A percentile compares a stretch with the other conserved stretches of the same genome.
These are phyloP conservation scores for Stentor roeselii DNA, from an alignment of 73 alveolate genomes.

Conservation along the genomic window DNA sequence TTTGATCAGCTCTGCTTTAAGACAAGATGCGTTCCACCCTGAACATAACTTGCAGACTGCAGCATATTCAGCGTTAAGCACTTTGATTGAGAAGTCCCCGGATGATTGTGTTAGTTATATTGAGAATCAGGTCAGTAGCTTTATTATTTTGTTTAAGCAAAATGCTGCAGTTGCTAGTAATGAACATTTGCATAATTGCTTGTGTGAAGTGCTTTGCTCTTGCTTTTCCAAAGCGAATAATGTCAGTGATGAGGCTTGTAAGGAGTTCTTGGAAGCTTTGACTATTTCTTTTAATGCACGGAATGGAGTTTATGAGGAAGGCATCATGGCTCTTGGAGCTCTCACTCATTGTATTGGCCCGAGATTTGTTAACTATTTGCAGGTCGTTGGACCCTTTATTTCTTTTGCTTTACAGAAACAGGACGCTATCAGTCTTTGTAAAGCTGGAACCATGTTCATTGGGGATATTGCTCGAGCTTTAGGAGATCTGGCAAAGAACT, in stretches of 20 bases:
- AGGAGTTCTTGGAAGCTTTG: not conserved
- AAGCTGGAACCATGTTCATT: conserved; percentile 10
- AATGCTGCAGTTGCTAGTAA: not conserved
- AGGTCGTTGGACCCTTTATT: conserved; percentile 18
- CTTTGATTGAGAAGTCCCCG: conserved; percentile 4
- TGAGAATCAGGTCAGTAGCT: not conserved
- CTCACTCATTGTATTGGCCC: not conserved
- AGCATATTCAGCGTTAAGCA: conserved; percentile 8
- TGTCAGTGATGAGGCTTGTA: not conserved
- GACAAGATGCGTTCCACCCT: not conserved
- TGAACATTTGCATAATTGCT: not conserved
- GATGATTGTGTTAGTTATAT: not conserved
- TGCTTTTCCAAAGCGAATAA: not conserved
- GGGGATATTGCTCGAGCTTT: conserved; percentile 34
- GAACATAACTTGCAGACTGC: conserved; percentile 20
- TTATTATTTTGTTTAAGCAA: conserved; percentile 5
- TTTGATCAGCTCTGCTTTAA: not conserved
- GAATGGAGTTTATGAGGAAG: conserved; percentile 5
- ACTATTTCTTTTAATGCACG: not conserved
- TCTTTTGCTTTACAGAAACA: conserved; percentile 16
- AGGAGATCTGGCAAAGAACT: not conserved
- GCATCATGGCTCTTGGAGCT: not conserved
- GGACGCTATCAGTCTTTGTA: not conserved
- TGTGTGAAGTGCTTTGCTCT: not conserved
- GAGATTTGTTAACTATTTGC: not conserved